A percentile compares a stretch with the other conserved stretches of the same genome.
Evolutionary conservation across 768 basidiomycete genomes (phyloP).

Genomic region (Suillus clintonianus): DNA sequence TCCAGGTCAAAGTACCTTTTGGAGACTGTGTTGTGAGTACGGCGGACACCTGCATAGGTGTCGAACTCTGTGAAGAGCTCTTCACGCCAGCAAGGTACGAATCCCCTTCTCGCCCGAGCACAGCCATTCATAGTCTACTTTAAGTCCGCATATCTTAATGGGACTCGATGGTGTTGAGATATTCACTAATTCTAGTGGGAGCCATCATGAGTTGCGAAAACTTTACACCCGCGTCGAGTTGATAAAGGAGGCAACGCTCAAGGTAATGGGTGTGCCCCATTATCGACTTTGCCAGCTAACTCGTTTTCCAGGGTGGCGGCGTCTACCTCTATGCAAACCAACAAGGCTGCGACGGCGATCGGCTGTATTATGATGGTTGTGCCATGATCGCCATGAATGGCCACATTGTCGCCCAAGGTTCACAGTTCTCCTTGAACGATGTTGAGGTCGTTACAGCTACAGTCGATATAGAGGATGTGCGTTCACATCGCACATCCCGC

Average conservation of each 20-base stretch:
- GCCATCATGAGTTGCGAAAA: constrained; percentile 98
- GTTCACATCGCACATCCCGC: constrained; percentile 81
- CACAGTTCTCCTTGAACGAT: constrained; percentile 93
- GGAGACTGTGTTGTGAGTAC: constrained; percentile 96
- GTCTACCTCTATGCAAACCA: constrained; percentile 98
- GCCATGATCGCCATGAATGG: constrained; percentile 97
- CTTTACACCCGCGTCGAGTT: constrained; percentile 88
- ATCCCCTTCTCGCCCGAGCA: background rate
- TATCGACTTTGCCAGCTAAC: background rate
- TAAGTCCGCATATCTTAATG: constrained; percentile 95
- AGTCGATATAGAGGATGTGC: constrained; percentile 94
- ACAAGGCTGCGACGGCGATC: constrained; percentile 97
- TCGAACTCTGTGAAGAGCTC: constrained; percentile 96
- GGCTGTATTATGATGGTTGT: constrained; percentile 97
- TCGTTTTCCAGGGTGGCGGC: constrained; percentile 76
- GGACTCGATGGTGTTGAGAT: constrained; percentile 98
- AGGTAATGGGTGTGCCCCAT: constrained; percentile 48
- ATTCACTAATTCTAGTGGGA: constrained; percentile 97
- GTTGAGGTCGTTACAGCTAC: constrained; percentile 97
- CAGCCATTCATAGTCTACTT: background rate
- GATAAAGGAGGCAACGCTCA: constrained; percentile 95
- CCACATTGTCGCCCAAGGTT: constrained; percentile 88
- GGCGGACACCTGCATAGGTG: constrained; percentile 91
- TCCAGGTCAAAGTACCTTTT: constrained; percentile 85
- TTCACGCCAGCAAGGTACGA: constrained; percentile 92